Base-by-base conservation (phyloP, 148 eudicot species). In the Linanthus parryae region DNA sequence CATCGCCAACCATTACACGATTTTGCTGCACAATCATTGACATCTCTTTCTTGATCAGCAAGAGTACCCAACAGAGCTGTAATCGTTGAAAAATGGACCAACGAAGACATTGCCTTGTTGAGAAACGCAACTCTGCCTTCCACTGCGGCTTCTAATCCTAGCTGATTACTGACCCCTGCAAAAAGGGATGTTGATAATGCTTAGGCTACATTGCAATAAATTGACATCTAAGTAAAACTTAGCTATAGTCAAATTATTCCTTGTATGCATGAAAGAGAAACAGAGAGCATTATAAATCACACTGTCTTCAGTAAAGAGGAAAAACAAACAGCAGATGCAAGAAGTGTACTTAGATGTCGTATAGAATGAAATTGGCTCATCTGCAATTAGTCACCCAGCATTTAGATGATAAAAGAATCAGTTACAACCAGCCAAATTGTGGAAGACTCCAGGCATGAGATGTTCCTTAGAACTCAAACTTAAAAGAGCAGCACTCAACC, bases 21-120 rank as follows among this genome's bases (percentile, higher is more conserved):
- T 79, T 82, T 14, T 88, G 88, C 44, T 79, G 67, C 61, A 82
- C 89, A 22, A 72, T 48, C 40, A 85, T 45, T 0, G 72, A 19
- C 54, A 81, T 85, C 63, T 81, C 95, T 62, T 76, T 85, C 59
- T 76, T 73, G 35, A 85, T 79, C 75, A 85, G 55, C 58, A 85
- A 4, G 95, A 85, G 56, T 85, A 85, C 18, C 95, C 95, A 47
- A 85, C 95, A 8, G 95, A 85, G 66, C 95, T 85, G 50, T 85
- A 85, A 55, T 85, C 95, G 12, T 85, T 85, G 30, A 85, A 85
- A 37, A 85, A 76, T 0, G 89, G 89, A 8, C 95, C 95, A 14
- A 82, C 83, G 14, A 85, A 81, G 2, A 85, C 63, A 44, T 85
- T 2, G 95, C 83, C 67, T 82, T 85, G 77, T 85, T 85, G 5